These are phyloP conservation scores for Phaeophleospora eucalypticola DNA, from an alignment of 2,329 filamentous ascomycete species.

Conservation along the genomic window DNA sequence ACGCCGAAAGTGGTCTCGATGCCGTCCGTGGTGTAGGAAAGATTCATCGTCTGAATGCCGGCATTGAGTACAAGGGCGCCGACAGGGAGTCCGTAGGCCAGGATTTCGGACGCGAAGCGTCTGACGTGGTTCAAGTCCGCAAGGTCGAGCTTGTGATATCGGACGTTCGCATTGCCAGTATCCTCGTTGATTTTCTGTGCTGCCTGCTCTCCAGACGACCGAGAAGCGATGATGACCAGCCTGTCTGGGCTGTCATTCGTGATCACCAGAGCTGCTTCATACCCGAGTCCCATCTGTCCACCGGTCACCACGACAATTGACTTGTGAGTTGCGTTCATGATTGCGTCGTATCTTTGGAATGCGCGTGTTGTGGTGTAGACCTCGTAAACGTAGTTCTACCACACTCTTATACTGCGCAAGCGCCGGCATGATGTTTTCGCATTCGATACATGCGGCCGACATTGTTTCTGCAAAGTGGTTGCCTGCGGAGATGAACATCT, in stretches of 20 bases:
- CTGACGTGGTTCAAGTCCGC: constrained; percentile 48
- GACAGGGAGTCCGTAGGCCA: constrained; percentile 31
- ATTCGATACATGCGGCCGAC: too few relatives aligned
- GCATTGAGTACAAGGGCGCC: constrained; percentile 44
- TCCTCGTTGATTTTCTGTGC: constrained; percentile 43
- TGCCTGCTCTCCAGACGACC: constrained; percentile 41
- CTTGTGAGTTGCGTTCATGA: constrained; percentile 2
- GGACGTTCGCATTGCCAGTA: constrained; percentile 39
- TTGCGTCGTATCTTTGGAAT: neutral
- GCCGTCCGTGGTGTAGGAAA: constrained; percentile 30
- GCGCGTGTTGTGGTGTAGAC: neutral
- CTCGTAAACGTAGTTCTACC: too few relatives aligned
- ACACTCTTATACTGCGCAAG: too few relatives aligned
- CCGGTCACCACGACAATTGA: constrained; percentile 41
- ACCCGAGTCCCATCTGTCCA: constrained; percentile 45
- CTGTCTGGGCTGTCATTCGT: constrained; percentile 40
- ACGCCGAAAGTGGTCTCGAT: constrained; percentile 36
- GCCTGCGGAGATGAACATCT: too few relatives aligned
- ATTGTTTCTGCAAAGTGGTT: too few relatives aligned
- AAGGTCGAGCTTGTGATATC: constrained; percentile 48
- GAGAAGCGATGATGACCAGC: constrained; percentile 42
- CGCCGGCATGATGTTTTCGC: too few relatives aligned
- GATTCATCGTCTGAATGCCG: constrained; percentile 31
- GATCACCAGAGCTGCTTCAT: constrained; percentile 39
- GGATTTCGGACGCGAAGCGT: constrained; percentile 34